These are phyloP conservation scores for Metschnikowia lochheadii DNA, from an alignment of 805 yeast genomes.

Conservation along the genomic window DNA sequence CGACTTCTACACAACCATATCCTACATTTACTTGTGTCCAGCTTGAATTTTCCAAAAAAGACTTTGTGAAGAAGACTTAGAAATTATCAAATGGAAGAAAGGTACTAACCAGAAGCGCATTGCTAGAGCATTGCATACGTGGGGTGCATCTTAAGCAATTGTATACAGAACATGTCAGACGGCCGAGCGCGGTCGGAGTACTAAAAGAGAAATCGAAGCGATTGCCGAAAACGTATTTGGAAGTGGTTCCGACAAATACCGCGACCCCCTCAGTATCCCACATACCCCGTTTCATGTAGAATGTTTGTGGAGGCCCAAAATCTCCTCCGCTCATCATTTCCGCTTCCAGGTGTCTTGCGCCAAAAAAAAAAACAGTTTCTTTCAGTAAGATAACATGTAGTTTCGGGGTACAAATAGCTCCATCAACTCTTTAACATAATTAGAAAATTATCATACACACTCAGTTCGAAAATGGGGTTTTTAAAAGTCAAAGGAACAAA, in stretches of 20 bases:
- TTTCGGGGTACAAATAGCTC: neutral
- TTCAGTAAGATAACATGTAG: neutral
- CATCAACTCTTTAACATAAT: neutral
- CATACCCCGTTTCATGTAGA: neutral
- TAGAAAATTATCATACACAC: neutral
- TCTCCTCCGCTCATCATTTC: neutral
- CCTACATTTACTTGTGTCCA: neutral
- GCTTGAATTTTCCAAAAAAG: neutral
- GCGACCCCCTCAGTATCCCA: neutral
- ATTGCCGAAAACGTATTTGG: neutral
- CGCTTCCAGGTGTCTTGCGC: neutral
- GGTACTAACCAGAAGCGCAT: neutral
- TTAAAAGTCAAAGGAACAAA: constrained; percentile 45
- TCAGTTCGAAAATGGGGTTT: constrained; percentile 17
- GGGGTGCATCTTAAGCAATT: neutral
- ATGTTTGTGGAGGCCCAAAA: no score
- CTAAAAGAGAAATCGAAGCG: neutral
- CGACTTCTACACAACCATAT: neutral
- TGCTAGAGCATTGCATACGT: neutral
- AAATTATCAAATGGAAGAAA: neutral
- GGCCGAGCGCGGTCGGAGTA: neutral
- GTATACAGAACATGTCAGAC: neutral
- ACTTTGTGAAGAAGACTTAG: neutral
- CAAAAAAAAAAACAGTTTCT: neutral
- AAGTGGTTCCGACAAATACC: neutral